phyloP scores from a whole-genome alignment of 2,329 filamentous ascomycete genomes.

The Ophiostoma himal-ulmi region DNA sequence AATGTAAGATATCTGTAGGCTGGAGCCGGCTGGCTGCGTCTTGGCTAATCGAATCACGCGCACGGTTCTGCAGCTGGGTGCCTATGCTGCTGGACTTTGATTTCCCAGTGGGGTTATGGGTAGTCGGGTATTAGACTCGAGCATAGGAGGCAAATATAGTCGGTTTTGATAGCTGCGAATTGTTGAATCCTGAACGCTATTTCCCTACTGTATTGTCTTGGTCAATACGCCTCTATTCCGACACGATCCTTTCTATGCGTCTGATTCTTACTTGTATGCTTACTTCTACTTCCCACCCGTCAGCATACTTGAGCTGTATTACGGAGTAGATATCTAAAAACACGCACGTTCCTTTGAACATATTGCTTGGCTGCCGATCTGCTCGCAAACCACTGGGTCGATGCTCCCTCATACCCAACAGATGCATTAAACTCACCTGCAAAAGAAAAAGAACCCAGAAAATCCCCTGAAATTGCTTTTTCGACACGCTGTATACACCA shows the following conservation, averaged over 20 bases:
- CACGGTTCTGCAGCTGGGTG: background rate
- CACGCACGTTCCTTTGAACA: background rate
- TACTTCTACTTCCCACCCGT: background rate
- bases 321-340: background rate
- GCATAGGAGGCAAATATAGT: no score
- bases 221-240: no score
- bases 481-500: background rate
- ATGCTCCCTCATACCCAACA: constrained; percentile 9
- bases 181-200: no score
- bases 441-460: background rate
- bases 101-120: background rate
- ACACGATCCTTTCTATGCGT: no score
- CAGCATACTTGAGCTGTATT: no score
- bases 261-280: background rate
- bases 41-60: background rate
- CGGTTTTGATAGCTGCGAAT: no score
- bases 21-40: background rate
- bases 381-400: background rate
- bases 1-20: background rate
- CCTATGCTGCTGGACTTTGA: background rate
- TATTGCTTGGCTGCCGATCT: constrained; percentile 4
- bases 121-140: no score
- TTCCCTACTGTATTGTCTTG: no score
- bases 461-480: constrained; percentile 9
- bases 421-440: constrained; percentile 1